Evolutionary conservation across 108 stramenopile genomes (phyloP), one percentile per base, ranked within the genome.

Genomic region (Pseudonitzschia delicatissima): DNA sequence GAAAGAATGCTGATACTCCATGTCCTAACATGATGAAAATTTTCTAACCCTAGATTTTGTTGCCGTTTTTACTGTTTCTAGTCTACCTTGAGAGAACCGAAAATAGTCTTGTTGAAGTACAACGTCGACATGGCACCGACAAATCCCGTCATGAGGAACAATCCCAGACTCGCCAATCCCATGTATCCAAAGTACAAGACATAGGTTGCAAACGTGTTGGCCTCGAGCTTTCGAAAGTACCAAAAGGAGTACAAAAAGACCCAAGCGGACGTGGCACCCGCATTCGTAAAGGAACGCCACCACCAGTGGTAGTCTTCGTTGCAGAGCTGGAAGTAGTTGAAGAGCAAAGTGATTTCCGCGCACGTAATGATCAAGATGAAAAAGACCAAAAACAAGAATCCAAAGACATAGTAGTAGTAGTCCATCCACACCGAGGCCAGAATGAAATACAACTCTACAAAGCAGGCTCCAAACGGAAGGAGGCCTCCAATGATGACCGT

Each of bases 251-350:
- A 98, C 36, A 96, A 61, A 47, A 98, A 98, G 69, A 99, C 90
- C 69, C 95, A 98, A n/a, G 94, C 52, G 11, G 95, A 98, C 17
- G 95, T 95, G 7, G 91, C 81, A 58, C 96, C 98, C 17, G 87
- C 82, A 59, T 91, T 87, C 66, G 79, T 64, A 71, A 97, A 95
- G 48, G 95, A 91, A 50, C 97, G 87, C 99, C 99, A 99, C 98
- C 99, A 99, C 99, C 99, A 99, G 70, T 94, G 93, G 78, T 99
- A 97, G 80, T 99, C 94, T 86, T 99, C 98, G 32, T 91, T 82
- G 72, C 96, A 96, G 6, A 99, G 94, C 83, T 97, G 97, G 81
- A 99, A 99, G 87, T 99, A 99, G 82, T 79, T 87, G 82, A 99
- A 92, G 25, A 99, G 84, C 40, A 99, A 78, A 52, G 96, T 96